Evolutionary conservation across 169 alveolate genomes (phyloP).

Genomic region (Plasmodium inui): DNA sequence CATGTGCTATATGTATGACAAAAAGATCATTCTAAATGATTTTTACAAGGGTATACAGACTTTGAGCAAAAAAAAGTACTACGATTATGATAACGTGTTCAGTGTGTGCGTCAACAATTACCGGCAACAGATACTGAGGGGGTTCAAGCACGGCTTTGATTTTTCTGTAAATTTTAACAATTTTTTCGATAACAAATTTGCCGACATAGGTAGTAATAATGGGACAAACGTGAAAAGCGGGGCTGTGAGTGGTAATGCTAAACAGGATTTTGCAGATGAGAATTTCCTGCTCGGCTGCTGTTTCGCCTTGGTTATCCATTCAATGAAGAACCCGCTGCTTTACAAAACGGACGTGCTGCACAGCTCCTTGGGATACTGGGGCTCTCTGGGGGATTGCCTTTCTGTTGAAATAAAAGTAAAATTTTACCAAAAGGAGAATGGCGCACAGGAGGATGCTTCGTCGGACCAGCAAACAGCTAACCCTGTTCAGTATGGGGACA

Average conservation of each 20-base stretch:
- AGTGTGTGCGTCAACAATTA: slow-evolving; percentile 74
- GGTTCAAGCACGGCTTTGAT: slow-evolving; percentile 76
- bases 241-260: background rate
- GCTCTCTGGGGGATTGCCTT: slow-evolving; percentile 70
- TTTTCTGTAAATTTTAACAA: slow-evolving; percentile 75
- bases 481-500: background rate
- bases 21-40: slow-evolving; percentile 63
- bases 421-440: slow-evolving; percentile 50
- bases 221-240: background rate
- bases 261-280: background rate
- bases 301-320: slow-evolving; percentile 73
- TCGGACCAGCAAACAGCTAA: background rate
- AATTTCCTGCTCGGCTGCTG: slow-evolving; percentile 65
- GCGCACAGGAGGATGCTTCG: background rate
- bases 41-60: slow-evolving; percentile 69
- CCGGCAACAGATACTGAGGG: slow-evolving; percentile 75
- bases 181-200: slow-evolving; percentile 58
- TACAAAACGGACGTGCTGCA: slow-evolving; percentile 63
- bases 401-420: slow-evolving; percentile 76
- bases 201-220: background rate
- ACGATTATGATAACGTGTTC: slow-evolving; percentile 68
- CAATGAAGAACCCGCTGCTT: slow-evolving; percentile 67
- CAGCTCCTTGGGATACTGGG: slow-evolving; percentile 70
- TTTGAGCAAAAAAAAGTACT: slow-evolving; percentile 47
- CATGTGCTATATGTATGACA: slow-evolving; percentile 72